Base-by-base conservation (phyloP, 768 basidiomycete species). In the Auricularia sp. region DNA sequence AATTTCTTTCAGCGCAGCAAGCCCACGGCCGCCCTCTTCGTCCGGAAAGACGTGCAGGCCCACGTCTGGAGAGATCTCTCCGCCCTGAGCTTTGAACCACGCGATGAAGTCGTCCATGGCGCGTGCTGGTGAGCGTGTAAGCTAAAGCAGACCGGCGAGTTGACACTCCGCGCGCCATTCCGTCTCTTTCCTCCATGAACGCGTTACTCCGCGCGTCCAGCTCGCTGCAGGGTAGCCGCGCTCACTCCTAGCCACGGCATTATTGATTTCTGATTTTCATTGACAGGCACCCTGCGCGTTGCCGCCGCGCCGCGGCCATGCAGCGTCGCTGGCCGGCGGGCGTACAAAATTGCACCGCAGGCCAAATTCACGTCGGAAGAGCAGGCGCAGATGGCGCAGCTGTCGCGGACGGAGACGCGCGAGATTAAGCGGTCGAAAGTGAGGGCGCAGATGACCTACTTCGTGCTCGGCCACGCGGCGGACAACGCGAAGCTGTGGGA, bases 401-500 rank as follows among this genome's bases (percentile, higher is more conserved):
- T 59, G 24, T 59, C 56, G 11, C 14, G 24, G 8, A 8, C 34
- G 6, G 24, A 34, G 14, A 24, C 24, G 29, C 24, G 34, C 29
- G 56, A 35, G 24, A 8, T 59, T 6, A 29, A 35, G 14, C 24
- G 33, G 24, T 21, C 24, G 7, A 59, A 59, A 61, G 78, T 75
- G 24, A 75, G 74, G 51, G 78, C 70, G 36, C 79, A 72, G 63
- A 78, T 76, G 58, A 82, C 88, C 16, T 86, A 90, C 69, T 84
- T 89, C 65, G 81, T 95, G 16, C 83, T 94, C 5, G 94, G 94
- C 13, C 85, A 84, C 16, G 78, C 83, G 5, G 81, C 82, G 66
- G 82, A 89, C 63, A 85, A 87, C 64, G 71, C 77, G 64, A 85
- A 85, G 71, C 24, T 59, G 56, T 95, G 93, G 91, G 69, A 73